Conservation (phyloP, 768 basidiomycete species). For the Lentinula edodes region DNA sequence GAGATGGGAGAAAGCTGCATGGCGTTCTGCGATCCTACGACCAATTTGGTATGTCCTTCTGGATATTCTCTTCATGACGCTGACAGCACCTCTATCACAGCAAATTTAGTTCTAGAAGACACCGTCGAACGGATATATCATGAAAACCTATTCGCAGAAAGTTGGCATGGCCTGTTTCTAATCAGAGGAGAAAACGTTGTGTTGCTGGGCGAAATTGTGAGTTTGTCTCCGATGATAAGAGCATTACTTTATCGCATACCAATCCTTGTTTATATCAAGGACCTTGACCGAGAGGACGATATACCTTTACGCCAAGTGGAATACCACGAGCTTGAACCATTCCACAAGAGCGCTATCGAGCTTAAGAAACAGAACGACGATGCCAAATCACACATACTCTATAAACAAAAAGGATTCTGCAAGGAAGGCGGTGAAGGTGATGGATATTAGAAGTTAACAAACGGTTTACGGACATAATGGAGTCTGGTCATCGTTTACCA, state of each 20-base stretch:
- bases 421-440: slow-evolving; percentile 96
- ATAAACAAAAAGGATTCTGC: slow-evolving; percentile 83
- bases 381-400: slow-evolving; percentile 74
- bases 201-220: slow-evolving; percentile 90
- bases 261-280: slow-evolving; percentile 32
- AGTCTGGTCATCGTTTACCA: background rate
- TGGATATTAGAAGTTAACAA: slow-evolving; percentile 57
- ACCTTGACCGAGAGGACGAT: slow-evolving; percentile 90
- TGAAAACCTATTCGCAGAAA: slow-evolving; percentile 82
- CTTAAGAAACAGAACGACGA: slow-evolving; percentile 79
- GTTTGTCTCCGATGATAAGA: slow-evolving; percentile 24
- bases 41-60: slow-evolving; percentile 74
- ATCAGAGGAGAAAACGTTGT: slow-evolving; percentile 99
- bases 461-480: no score
- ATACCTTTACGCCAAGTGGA: slow-evolving; percentile 74
- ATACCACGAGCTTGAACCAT: slow-evolving; percentile 59
- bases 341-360: slow-evolving; percentile 71
- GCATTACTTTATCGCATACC: background rate
- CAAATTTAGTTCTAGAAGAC: slow-evolving; percentile 95
- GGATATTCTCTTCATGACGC: background rate
- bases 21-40: slow-evolving; percentile 97
- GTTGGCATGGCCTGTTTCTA: slow-evolving; percentile 83
- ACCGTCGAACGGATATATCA: slow-evolving; percentile 95
- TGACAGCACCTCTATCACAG: slow-evolving; percentile 33
- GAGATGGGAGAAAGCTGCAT: slow-evolving; percentile 94